Evolutionary conservation across 495 filamentous ascomycete genomes (phyloP).

Genomic region (Bryoglossum gracile): DNA sequence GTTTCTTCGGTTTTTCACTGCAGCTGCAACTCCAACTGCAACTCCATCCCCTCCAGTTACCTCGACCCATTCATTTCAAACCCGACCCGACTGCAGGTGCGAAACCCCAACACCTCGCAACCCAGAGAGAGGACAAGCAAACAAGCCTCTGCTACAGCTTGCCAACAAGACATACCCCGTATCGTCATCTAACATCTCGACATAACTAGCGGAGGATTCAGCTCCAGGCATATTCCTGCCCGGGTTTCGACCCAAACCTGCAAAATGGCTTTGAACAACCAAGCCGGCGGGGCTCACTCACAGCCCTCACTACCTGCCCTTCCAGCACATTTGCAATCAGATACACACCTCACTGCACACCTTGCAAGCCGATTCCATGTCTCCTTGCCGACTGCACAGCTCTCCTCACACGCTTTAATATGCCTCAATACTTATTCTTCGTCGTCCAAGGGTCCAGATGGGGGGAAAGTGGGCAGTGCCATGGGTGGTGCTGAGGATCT

Average conservation of each 20-base stretch:
- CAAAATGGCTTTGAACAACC: constrained; percentile 20
- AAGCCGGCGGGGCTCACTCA: constrained; percentile 60
- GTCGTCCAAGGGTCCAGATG: constrained; percentile 82
- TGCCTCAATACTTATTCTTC: constrained; percentile 89
- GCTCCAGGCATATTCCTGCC: not conserved
- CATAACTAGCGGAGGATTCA: not conserved
- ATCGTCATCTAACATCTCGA: constrained; percentile 10
- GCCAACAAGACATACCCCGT: not conserved
- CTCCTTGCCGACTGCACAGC: constrained; percentile 71
- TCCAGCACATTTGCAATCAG: constrained; percentile 87
- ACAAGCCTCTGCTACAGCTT: too few species aligned
- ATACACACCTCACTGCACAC: constrained; percentile 92
- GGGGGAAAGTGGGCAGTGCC: constrained; percentile 75
- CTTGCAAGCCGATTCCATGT: constrained; percentile 94
- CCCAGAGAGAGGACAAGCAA: not conserved
- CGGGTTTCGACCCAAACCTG: constrained; percentile 23
- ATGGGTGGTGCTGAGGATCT: constrained; percentile 85
- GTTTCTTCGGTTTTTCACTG: too few species aligned
- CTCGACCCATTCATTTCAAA: too few species aligned
- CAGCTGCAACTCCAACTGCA: too few species aligned
- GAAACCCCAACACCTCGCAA: too few species aligned
- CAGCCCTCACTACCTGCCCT: constrained; percentile 83
- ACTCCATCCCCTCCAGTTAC: too few species aligned
- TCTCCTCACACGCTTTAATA: constrained; percentile 87
- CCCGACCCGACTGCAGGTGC: too few species aligned